These are phyloP conservation scores for Myxozyma geophila DNA, from an alignment of 805 yeast genomes.

Conservation along the genomic window DNA sequence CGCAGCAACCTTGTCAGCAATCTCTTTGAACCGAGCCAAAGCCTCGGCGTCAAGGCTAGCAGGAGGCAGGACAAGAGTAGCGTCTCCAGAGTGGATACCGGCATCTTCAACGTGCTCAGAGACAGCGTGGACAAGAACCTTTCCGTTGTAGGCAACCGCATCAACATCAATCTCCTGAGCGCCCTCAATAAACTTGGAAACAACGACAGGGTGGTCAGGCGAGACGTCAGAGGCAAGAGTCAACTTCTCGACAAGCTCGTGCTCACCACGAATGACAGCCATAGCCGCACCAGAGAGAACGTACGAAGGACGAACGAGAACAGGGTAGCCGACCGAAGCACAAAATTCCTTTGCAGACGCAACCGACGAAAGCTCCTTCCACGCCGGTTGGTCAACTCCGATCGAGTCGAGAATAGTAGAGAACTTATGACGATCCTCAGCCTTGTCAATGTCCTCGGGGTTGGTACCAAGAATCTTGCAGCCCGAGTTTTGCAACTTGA, in stretches of 20 bases:
- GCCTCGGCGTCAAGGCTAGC: slow-evolving; percentile 69
- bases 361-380: slow-evolving; percentile 92
- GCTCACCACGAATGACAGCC: slow-evolving; percentile 83
- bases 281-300: slow-evolving; percentile 98
- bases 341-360: slow-evolving; percentile 88
- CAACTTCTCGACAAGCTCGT: slow-evolving; percentile 80
- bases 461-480: slow-evolving; percentile 91
- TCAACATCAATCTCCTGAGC: slow-evolving; percentile 98
- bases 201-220: slow-evolving; percentile 96
- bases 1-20: slow-evolving; percentile 88
- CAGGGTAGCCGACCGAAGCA: slow-evolving; percentile 87
- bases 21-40: slow-evolving; percentile 76
- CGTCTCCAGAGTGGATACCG: slow-evolving; percentile 99
- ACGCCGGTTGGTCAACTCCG: slow-evolving; percentile 93
- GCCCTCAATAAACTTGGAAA: slow-evolving; percentile 91
- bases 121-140: slow-evolving; percentile 89
- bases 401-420: slow-evolving; percentile 91
- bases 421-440: slow-evolving; percentile 98
- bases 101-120: slow-evolving; percentile 99
- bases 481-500: slow-evolving; percentile 75
- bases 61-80: slow-evolving; percentile 93
- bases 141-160: slow-evolving; percentile 90
- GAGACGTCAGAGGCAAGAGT: slow-evolving; percentile 90
- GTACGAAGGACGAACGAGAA: slow-evolving; percentile 94
- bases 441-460: slow-evolving; percentile 93